Conservation (phyloP, 108 stramenopile species). For the Fragilariopsis cylindrus region DNA sequence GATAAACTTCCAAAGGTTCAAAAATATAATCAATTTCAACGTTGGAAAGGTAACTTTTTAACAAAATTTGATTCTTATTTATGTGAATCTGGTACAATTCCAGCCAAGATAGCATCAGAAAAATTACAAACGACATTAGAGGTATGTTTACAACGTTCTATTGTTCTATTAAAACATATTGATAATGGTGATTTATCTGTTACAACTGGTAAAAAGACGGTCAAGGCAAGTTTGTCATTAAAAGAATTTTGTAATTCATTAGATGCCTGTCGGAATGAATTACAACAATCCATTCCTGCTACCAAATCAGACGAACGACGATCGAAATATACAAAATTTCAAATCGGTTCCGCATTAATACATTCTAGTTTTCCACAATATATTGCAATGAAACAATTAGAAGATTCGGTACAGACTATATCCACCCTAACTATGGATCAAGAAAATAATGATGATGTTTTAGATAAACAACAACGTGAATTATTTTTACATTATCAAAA, state of each 20-base stretch:
- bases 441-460: background rate
- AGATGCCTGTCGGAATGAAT: background rate
- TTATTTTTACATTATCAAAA: constrained; percentile 16
- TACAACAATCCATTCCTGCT: constrained; percentile 18
- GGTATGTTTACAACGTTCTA: background rate
- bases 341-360: constrained; percentile 31
- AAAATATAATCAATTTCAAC: constrained; percentile 22
- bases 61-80: constrained; percentile 1
- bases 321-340: constrained; percentile 32
- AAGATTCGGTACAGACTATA: background rate
- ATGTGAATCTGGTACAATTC: background rate
- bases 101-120: background rate
- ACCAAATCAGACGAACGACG: constrained; percentile 16
- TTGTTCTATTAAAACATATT: background rate
- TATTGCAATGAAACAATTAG: constrained; percentile 17
- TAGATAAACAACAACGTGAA: constrained; percentile 22
- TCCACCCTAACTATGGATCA: background rate
- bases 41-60: constrained; percentile 11
- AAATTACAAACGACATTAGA: background rate
- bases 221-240: background rate
- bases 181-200: constrained; percentile 3
- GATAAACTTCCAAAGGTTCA: background rate
- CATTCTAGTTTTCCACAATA: constrained; percentile 28
- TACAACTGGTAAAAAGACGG: background rate
- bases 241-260: constrained; percentile 7